Evolutionary conservation across 345 rosid species (phyloP).

Genomic region (Anastatica hierochuntica): DNA sequence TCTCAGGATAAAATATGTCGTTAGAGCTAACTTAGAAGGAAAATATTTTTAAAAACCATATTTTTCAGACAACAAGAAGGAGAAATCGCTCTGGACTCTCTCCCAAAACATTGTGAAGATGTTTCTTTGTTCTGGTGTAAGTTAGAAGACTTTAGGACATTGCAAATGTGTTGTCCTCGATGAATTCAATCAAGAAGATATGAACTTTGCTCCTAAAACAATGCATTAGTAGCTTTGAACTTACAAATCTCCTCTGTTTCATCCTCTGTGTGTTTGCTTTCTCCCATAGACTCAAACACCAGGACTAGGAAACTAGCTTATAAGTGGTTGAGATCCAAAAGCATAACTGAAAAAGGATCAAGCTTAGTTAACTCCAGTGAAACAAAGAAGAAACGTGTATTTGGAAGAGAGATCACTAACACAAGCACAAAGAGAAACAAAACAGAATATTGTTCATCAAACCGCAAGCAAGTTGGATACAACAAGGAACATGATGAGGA

Average conservation of each 20-base stretch:
- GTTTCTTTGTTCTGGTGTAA: conserved; percentile 69
- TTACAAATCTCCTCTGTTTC: neutral
- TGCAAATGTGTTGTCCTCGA: conserved; percentile 71
- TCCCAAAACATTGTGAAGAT: conserved; percentile 76
- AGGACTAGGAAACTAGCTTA: conserved; percentile 66
- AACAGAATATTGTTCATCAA: conserved; percentile 25
- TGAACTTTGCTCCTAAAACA: neutral
- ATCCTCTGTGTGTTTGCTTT: conserved; percentile 1
- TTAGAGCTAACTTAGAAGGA: neutral
- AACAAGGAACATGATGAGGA: conserved; percentile 12
- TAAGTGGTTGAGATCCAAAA: conserved; percentile 65
- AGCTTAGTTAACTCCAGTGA: conserved; percentile 16
- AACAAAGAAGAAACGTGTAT: conserved; percentile 44
- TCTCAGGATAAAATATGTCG: neutral
- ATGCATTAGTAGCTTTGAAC: neutral
- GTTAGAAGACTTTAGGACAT: conserved; percentile 78
- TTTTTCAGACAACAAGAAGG: conserved; percentile 48
- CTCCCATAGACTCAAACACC: conserved; percentile 57
- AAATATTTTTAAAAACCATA: no score
- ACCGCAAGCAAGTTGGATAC: conserved; percentile 17
- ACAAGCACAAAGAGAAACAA: conserved; percentile 33
- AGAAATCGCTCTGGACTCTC: conserved; percentile 67
- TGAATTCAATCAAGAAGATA: conserved; percentile 71
- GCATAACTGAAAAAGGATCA: conserved; percentile 22
- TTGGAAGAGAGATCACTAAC: conserved; percentile 67